These are phyloP conservation scores for Aureobasidium mangrovei DNA, from an alignment of 2,329 filamentous ascomycete species.

Conservation along the genomic window DNA sequence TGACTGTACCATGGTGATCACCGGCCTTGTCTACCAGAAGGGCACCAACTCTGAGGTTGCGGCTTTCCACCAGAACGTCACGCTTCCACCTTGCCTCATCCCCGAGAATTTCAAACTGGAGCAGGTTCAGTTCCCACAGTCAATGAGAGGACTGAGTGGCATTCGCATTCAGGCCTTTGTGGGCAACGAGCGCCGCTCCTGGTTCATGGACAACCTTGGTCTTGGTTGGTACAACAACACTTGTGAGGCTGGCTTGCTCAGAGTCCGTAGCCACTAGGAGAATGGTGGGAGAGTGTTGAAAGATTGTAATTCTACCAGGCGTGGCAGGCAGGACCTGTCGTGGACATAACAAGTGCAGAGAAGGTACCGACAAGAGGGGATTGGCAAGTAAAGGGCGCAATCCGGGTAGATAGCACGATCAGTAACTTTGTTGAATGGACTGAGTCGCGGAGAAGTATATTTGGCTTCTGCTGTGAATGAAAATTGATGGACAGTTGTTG, in stretches of 20 bases:
- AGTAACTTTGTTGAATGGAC: too few relatives aligned
- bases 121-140: slow-evolving; percentile 33
- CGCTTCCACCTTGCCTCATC: slow-evolving; percentile 34
- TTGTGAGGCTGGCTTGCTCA: slow-evolving; percentile 52
- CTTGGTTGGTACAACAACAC: slow-evolving; percentile 43
- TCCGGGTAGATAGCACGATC: too few relatives aligned
- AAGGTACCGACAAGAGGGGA: background rate
- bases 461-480: too few relatives aligned
- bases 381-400: background rate
- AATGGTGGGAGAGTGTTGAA: slow-evolving; percentile 50
- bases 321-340: slow-evolving; percentile 5
- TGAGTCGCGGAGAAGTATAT: too few relatives aligned
- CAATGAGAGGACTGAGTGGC: slow-evolving; percentile 36
- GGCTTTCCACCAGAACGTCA: slow-evolving; percentile 31
- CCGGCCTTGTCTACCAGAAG: slow-evolving; percentile 36
- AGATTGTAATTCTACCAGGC: background rate
- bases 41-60: slow-evolving; percentile 27
- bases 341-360: background rate
- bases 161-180: slow-evolving; percentile 42
- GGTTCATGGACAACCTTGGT: slow-evolving; percentile 42
- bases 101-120: slow-evolving; percentile 36
- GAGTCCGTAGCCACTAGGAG: slow-evolving; percentile 66
- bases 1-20: slow-evolving; percentile 37
- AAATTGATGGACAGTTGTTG: background rate
- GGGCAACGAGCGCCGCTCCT: slow-evolving; percentile 27